Base-by-base conservation (phyloP, 225 moss, liverwort and hornwort species). In the Pseudisothecium myosuroides region DNA sequence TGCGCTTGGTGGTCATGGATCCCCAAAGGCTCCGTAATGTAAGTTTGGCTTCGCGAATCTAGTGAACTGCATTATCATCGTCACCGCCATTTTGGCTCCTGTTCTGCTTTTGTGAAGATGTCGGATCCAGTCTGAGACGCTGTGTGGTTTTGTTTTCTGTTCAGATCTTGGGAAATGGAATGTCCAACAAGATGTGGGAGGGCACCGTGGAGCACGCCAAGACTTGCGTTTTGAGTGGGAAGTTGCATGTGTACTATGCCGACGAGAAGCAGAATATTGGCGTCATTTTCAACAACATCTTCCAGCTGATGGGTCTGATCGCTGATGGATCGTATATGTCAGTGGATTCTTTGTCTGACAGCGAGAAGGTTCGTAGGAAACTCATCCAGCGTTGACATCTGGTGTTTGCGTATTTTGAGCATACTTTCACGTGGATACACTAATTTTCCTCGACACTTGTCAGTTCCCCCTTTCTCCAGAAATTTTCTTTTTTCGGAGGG, bases 161-260 rank as follows among this genome's bases (percentile, higher is more conserved):
- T 43, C 89, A 92, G 93, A 90, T 92, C 15, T 86, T 94, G 60
- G 92, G 93, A n/a, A 94, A 94, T 88, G 92, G 92, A 56, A 94
- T 94, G 92, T 94, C 92, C 27, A 94, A 94, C 87, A 94, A 94
- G 84, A 94, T 94, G 93, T 94, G 92, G 93, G 92, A 94, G 66
- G 92, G 92, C 50, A 94, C 92, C 8, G 91, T 94, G 81, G 93
- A 94, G 90, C 93, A 94, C 73, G 92, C 93, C 3, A 92, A 89
- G 85, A 92, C 93, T 31, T 92, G 92, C 81, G 91, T 92, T 62
- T 90, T 94, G 88, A 94, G 89, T 76, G 89, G 92, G 45, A 94
- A 92, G 63, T 32, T 92, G 84, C 89, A 94, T 19, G 92, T 94
- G 83, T 92, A 94, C 61, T 92, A 91, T n/a, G 91, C 92, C 39